Conservation (phyloP, 192 early-diverging fungal genomes). For the Lobosporangium transversale region DNA sequence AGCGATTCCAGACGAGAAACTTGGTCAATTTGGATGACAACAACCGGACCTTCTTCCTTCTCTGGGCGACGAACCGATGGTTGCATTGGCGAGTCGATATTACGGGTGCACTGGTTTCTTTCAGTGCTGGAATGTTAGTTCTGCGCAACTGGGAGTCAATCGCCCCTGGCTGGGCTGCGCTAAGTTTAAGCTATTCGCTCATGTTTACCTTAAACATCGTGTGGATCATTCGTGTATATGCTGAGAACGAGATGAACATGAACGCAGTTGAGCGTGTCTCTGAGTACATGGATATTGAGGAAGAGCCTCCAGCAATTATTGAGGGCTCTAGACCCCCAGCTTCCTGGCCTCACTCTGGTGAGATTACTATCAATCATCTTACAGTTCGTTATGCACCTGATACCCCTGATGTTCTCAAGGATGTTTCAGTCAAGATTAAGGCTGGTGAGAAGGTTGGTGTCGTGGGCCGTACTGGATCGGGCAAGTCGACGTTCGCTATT, state of each 20-base stretch:
- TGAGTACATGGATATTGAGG: slow-evolving; percentile 84
- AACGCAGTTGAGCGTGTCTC: slow-evolving; percentile 88
- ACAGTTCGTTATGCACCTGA: slow-evolving; percentile 79
- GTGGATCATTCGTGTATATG: slow-evolving; percentile 85
- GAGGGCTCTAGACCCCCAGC: slow-evolving; percentile 57
- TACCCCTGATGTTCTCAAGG: slow-evolving; percentile 72
- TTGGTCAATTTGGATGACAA: slow-evolving; percentile 72
- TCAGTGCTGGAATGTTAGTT: slow-evolving; percentile 75
- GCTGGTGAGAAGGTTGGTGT: slow-evolving; percentile 70
- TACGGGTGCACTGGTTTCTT: slow-evolving; percentile 77
- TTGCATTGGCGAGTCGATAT: slow-evolving; percentile 85
- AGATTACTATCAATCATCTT: slow-evolving; percentile 73
- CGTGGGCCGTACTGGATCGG: slow-evolving; percentile 71
- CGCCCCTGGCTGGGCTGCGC: slow-evolving; percentile 88
- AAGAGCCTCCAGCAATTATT: slow-evolving; percentile 75
- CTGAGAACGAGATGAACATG: slow-evolving; percentile 87
- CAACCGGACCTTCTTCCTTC: slow-evolving; percentile 86
- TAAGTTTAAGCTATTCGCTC: slow-evolving; percentile 85
- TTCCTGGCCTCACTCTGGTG: slow-evolving; percentile 74
- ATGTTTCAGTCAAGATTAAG: slow-evolving; percentile 69
- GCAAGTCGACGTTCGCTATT: slow-evolving; percentile 68
- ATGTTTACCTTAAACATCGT: slow-evolving; percentile 82
- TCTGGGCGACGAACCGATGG: slow-evolving; percentile 92
- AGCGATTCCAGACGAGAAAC: slow-evolving; percentile 72
- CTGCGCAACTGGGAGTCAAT: slow-evolving; percentile 58